Conservation (phyloP, 495 filamentous ascomycete genomes). For the Podospora australis region DNA sequence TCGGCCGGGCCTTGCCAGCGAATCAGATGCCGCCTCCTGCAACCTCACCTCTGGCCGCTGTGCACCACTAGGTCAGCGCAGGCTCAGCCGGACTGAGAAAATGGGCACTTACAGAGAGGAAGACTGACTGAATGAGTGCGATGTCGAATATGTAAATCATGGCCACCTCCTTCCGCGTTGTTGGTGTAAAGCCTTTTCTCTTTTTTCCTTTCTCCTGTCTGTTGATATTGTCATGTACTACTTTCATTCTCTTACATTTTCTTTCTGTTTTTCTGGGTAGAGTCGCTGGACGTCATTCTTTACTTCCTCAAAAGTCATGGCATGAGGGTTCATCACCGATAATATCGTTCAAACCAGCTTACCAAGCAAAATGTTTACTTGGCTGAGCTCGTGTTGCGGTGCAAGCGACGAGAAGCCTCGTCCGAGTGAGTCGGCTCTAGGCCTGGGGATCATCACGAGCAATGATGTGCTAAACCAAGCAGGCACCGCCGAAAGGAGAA, state of each 20-base stretch:
- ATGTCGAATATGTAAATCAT: conserved; percentile 18
- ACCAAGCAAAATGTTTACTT: too few relatives aligned
- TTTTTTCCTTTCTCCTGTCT: background rate
- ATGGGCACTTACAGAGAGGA: background rate
- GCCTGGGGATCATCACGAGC: background rate
- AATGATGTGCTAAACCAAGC: background rate
- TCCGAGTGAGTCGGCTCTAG: conserved; percentile 17
- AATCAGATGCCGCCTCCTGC: conserved; percentile 37
- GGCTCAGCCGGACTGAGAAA: conserved; percentile 13
- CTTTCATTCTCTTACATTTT: conserved; percentile 8
- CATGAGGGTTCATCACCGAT: conserved; percentile 15
- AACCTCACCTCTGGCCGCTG: conserved; percentile 27
- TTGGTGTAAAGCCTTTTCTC: conserved; percentile 1
- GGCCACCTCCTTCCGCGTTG: conserved; percentile 7
- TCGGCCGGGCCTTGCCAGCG: conserved; percentile 32
- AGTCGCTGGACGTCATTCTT: conserved; percentile 29
- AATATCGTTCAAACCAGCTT: too few relatives aligned
- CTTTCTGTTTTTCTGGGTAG: conserved; percentile 13
- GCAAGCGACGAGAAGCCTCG: conserved; percentile 30
- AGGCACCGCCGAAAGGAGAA: conserved; percentile 18
- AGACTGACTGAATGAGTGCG: background rate
- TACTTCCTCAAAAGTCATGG: conserved; percentile 11
- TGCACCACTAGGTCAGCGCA: conserved; percentile 19
- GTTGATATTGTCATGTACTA: conserved; percentile 8
- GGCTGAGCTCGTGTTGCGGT: conserved; percentile 39